Evolutionary conservation across 768 basidiomycete genomes (phyloP).

Genomic region (Multifurca ochricompacta): DNA sequence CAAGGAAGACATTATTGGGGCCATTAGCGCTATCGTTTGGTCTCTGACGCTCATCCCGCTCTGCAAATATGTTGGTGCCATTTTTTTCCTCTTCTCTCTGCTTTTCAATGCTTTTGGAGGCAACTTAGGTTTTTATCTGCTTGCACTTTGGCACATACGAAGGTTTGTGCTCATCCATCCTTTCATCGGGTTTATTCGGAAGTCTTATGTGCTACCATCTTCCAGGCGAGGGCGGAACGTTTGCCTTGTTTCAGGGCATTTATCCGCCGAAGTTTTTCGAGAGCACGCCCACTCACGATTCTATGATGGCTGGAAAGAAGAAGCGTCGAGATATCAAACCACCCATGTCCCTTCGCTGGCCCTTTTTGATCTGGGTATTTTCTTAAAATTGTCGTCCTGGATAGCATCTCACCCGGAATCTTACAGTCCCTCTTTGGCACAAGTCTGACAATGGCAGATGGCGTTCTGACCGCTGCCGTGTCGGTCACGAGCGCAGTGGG

Average conservation of each 20-base stretch:
- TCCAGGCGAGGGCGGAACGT: conserved; percentile 59
- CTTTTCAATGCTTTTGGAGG: background rate
- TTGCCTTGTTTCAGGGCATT: conserved; percentile 55
- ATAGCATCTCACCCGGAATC: background rate
- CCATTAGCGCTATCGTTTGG: conserved; percentile 58
- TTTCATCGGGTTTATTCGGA: background rate
- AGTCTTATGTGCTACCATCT: conserved; percentile 3
- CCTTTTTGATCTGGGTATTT: conserved; percentile 47
- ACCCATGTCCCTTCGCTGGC: conserved; percentile 34
- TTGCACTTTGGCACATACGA: conserved; percentile 43
- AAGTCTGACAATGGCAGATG: conserved; percentile 59
- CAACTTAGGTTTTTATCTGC: conserved; percentile 39
- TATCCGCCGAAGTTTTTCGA: conserved; percentile 36
- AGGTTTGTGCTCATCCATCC: conserved; percentile 32
- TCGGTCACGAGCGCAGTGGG: conserved; percentile 60
- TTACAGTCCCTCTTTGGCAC: conserved; percentile 54
- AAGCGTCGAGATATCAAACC: conserved; percentile 4
- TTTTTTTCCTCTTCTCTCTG: background rate
- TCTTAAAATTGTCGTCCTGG: background rate
- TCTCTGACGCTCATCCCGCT: conserved; percentile 51
- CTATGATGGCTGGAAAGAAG: conserved; percentile 15
- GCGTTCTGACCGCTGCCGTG: conserved; percentile 61
- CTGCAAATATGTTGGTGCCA: conserved; percentile 49
- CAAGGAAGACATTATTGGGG: conserved; percentile 55
- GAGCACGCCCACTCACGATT: conserved; percentile 20